Base-by-base conservation (phyloP, 192 early-diverging fungal species). In the Backusella liffmaniae region DNA sequence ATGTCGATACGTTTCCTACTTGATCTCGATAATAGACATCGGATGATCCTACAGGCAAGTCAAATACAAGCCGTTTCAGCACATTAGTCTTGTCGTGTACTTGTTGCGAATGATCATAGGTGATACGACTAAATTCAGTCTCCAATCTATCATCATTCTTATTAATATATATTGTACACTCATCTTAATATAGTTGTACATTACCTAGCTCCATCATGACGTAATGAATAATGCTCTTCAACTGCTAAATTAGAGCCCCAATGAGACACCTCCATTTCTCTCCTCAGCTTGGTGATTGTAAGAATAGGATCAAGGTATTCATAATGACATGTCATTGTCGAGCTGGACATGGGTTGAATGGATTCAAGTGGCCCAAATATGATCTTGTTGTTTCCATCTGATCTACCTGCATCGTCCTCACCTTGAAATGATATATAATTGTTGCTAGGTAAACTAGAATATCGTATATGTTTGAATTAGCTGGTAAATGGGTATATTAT, bases 1-100 rank as follows among this genome's bases (percentile, higher is more conserved):
- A 96, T 16, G 98, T 99, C 12, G 96, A 97, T 65, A 99, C 94
- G 79, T 99, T 99, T 36, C 98, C 98, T 67, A 98, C 94, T 66
- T 92, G 91, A 76, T 97, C 96, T 42, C 91, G 87, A 80, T 91
- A 96, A 80, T 95, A 98, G 53, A 94, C 88, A 32, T 95, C 85
- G 7, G 85, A 66, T 9, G 93, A 94, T 0, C 86, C 82, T 0
- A 84, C 85, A 1, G 97, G 97, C 23, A 98, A 84, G 30, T 76
- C 76, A 71, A 90, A 86, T 49, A 72, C 85, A 66, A 86, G 81
- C 70, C 70, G 82, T 44, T 84, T 85, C 69, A 90, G 80, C 59
- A 83, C 86, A 77, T 87, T 88, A 59, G 84, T 88, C 23, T 75
- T 67, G 6, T 32, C 70, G 81, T 82, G 87, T 9, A 72, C 66